These are phyloP conservation scores for Lactifluus rugatus DNA, from an alignment of 768 basidiomycete genomes.

Conservation along the genomic window DNA sequence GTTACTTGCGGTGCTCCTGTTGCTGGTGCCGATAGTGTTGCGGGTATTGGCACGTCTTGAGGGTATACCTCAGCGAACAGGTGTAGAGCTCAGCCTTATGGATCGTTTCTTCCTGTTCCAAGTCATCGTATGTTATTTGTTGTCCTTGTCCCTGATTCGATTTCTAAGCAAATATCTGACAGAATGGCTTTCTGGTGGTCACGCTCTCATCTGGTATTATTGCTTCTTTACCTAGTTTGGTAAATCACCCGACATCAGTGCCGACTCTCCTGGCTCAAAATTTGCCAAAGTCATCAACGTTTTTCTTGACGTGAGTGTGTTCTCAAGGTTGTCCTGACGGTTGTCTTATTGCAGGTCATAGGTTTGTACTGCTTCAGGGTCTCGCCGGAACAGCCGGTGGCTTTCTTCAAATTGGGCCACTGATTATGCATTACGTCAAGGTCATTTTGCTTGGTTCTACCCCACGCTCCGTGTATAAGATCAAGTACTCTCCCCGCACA, in stretches of 20 bases:
- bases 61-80: slow-evolving; percentile 81
- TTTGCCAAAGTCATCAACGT: slow-evolving; percentile 75
- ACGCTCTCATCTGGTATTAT: slow-evolving; percentile 81
- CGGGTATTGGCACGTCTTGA: slow-evolving; percentile 78
- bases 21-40: slow-evolving; percentile 79
- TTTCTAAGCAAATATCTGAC: not conserved
- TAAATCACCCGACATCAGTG: slow-evolving; percentile 58
- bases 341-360: slow-evolving; percentile 21
- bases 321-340: not conserved
- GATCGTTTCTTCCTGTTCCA: slow-evolving; percentile 86
- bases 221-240: slow-evolving; percentile 51
- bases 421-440: slow-evolving; percentile 85
- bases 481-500: slow-evolving; percentile 64
- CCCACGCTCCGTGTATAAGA: slow-evolving; percentile 71
- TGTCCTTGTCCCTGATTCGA: not conserved
- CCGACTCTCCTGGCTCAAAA: slow-evolving; percentile 69
- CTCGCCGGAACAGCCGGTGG: slow-evolving; percentile 70
- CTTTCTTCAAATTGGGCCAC: slow-evolving; percentile 65
- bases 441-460: slow-evolving; percentile 79
- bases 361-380: slow-evolving; percentile 73
- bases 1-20: slow-evolving; percentile 81
- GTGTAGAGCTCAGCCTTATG: slow-evolving; percentile 86
- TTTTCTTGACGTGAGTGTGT: slow-evolving; percentile 70
- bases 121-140: slow-evolving; percentile 54
- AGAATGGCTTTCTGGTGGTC: slow-evolving; percentile 93